These are phyloP conservation scores for Ceratobasidium sp. DNA, from an alignment of 1,284 basidiomycete genomes.

Conservation along the genomic window DNA sequence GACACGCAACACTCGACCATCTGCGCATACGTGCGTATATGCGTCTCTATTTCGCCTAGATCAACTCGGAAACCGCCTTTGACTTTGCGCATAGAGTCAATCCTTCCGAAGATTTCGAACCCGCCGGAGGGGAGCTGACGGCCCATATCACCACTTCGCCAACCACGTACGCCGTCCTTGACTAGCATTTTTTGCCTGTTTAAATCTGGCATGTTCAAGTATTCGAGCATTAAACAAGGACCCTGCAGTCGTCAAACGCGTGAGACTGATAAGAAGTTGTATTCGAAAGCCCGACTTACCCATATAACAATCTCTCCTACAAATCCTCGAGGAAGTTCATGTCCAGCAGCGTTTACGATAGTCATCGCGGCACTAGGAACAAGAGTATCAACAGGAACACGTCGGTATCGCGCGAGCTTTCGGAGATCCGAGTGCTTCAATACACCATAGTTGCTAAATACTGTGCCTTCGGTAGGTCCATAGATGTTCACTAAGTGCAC, in stretches of 20 bases:
- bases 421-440: background rate
- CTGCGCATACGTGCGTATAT: background rate
- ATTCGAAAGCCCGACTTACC: background rate
- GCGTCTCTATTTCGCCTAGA: slow-evolving; percentile 1
- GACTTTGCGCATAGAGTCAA: slow-evolving; percentile 6
- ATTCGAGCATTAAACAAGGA: slow-evolving; percentile 1
- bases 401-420: background rate
- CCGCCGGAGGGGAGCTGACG: slow-evolving; percentile 2
- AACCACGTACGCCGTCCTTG: slow-evolving; percentile 13
- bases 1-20: background rate
- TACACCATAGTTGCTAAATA: background rate
- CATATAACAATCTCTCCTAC: slow-evolving; percentile 17
- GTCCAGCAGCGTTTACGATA: background rate
- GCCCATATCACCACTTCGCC: slow-evolving; percentile 6
- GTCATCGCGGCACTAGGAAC: slow-evolving; percentile 6
- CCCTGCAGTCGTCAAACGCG: background rate
- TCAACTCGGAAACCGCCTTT: slow-evolving; percentile 21
- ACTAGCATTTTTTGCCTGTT: background rate
- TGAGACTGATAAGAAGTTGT: background rate
- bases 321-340: slow-evolving; percentile 1
- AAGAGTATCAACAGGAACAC: background rate
- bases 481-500: background rate
- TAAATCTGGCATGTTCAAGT: background rate
- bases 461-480: slow-evolving; percentile 14
- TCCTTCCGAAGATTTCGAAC: slow-evolving; percentile 4